Percentiles rank a stretch among this genome's conserved stretches.
Evolutionary conservation across 495 filamentous ascomycete species (phyloP).

Genomic region (Trichoderma gamsii): DNA sequence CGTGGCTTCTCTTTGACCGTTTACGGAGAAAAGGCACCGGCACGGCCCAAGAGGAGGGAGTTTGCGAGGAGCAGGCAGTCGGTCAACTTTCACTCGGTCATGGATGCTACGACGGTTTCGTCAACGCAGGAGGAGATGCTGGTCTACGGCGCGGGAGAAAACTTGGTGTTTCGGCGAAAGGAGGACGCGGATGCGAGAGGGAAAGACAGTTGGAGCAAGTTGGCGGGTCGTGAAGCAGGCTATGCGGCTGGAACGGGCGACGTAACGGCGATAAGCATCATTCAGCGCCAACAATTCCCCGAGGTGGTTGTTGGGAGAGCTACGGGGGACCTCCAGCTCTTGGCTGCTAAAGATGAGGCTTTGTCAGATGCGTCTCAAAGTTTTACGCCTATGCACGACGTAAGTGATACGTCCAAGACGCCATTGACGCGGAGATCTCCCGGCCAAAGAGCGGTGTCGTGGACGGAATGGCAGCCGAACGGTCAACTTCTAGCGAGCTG

Average conservation of each 20-base stretch:
- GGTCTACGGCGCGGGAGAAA: slow-evolving; percentile 41
- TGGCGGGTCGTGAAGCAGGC: slow-evolving; percentile 25
- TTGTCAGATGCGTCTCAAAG: slow-evolving; percentile 26
- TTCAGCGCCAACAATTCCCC: slow-evolving; percentile 24
- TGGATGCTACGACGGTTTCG: slow-evolving; percentile 32
- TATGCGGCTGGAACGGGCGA: slow-evolving; percentile 36
- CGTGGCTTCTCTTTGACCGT: slow-evolving; percentile 15
- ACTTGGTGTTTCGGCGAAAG: slow-evolving; percentile 28
- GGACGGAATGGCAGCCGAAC: slow-evolving; percentile 8
- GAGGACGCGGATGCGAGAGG: slow-evolving; percentile 16
- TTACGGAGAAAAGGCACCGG: neutral
- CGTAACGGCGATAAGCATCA: slow-evolving; percentile 32
- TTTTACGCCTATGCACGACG: neutral
- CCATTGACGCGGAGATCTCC: slow-evolving; percentile 18
- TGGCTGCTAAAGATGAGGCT: slow-evolving; percentile 29
- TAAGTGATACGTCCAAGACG: neutral
- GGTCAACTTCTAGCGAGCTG: slow-evolving; percentile 12
- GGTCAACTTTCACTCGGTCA: slow-evolving; percentile 32
- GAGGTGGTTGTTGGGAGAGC: slow-evolving; percentile 37
- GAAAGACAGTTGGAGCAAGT: slow-evolving; percentile 27
- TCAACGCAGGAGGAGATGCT: slow-evolving; percentile 34
- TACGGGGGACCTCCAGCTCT: slow-evolving; percentile 35
- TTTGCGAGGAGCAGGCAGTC: slow-evolving; percentile 18
- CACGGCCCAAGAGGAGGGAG: slow-evolving; percentile 13
- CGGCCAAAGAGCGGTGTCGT: neutral